Percentiles rank a stretch among this genome's conserved stretches.
Conservation (phyloP, 441 rosid genomes). For the Rhodomyrtus psidioides region DNA sequence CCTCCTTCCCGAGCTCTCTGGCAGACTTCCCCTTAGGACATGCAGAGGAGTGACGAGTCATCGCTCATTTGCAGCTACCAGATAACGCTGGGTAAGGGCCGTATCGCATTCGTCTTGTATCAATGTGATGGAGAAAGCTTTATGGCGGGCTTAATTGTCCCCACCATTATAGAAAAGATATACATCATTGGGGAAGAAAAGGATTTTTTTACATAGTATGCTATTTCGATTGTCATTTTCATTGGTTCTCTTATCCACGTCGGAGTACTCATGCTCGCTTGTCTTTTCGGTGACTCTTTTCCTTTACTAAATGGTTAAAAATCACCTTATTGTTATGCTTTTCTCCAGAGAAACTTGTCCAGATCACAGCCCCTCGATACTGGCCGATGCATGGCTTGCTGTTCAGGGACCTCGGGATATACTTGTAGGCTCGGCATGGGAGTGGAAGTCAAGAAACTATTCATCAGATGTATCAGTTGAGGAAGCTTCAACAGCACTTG, state of each 20-base stretch:
- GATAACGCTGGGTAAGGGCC: slow-evolving; percentile 30
- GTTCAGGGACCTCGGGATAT: slow-evolving; percentile 56
- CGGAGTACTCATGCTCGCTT: background rate
- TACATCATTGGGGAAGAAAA: background rate
- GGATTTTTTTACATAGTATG: background rate
- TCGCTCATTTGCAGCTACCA: slow-evolving; percentile 60
- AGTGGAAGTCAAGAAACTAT: slow-evolving; percentile 75
- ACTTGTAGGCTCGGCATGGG: slow-evolving; percentile 83
- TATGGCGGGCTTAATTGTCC: background rate
- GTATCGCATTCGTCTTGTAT: background rate
- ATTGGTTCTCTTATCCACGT: background rate
- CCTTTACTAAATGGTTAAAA: background rate
- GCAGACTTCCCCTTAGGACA: slow-evolving; percentile 83
- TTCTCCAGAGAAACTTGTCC: slow-evolving; percentile 60
- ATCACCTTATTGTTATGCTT: background rate
- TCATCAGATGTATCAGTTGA: slow-evolving; percentile 51
- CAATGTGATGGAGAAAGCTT: background rate
- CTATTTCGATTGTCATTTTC: background rate
- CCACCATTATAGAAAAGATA: background rate
- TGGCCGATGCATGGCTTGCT: slow-evolving; percentile 89
- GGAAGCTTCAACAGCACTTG: slow-evolving; percentile 68
- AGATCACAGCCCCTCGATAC: slow-evolving; percentile 58
- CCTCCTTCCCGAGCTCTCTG: slow-evolving; percentile 60
- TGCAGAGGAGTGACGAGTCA: slow-evolving; percentile 88
- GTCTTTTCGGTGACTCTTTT: background rate